Percentiles rank a stretch among this genome's conserved stretches.
These are phyloP conservation scores for Immersiella caudata DNA, from an alignment of 495 filamentous ascomycete species.

Conservation along the genomic window DNA sequence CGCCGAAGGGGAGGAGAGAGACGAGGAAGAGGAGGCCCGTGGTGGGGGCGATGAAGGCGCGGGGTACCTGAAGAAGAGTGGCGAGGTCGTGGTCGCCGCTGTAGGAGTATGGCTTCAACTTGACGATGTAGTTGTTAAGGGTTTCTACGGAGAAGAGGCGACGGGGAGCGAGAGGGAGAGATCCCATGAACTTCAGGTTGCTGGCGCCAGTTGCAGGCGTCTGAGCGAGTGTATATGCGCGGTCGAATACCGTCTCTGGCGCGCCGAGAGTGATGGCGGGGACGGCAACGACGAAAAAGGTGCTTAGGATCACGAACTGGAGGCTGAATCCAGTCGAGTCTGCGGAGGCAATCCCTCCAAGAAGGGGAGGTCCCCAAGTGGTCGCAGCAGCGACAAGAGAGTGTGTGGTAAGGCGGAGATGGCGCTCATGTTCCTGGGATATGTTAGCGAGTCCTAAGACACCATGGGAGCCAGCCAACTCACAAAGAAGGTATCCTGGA, in stretches of 20 bases:
- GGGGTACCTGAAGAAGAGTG: slow-evolving; percentile 43
- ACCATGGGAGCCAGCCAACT: slow-evolving; percentile 26
- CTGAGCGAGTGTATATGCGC: slow-evolving; percentile 34
- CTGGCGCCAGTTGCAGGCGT: slow-evolving; percentile 34
- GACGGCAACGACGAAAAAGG: slow-evolving; percentile 49
- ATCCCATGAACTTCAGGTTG: slow-evolving; percentile 28
- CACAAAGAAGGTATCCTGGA: slow-evolving; percentile 58
- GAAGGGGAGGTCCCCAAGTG: slow-evolving; percentile 53
- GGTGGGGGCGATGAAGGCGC: slow-evolving; percentile 50
- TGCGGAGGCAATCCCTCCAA: slow-evolving; percentile 51
- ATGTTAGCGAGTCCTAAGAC: slow-evolving; percentile 19
- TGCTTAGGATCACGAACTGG: slow-evolving; percentile 51
- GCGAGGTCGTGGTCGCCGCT: slow-evolving; percentile 28
- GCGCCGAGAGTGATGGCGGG: slow-evolving; percentile 47
- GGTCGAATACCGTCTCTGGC: slow-evolving; percentile 55
- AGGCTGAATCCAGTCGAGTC: slow-evolving; percentile 39
- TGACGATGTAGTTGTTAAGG: slow-evolving; percentile 37
- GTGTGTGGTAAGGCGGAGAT: slow-evolving; percentile 41
- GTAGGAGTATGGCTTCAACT: slow-evolving; percentile 46
- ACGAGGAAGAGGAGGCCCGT: slow-evolving; percentile 47
- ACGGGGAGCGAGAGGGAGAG: slow-evolving; percentile 37
- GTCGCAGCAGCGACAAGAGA: slow-evolving; percentile 45
- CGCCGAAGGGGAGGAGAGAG: slow-evolving; percentile 44
- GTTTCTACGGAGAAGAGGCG: slow-evolving; percentile 36
- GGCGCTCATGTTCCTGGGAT: slow-evolving; percentile 52